Base-by-base conservation (phyloP, 306 rosid genomes). In the Lablab purpureus region DNA sequence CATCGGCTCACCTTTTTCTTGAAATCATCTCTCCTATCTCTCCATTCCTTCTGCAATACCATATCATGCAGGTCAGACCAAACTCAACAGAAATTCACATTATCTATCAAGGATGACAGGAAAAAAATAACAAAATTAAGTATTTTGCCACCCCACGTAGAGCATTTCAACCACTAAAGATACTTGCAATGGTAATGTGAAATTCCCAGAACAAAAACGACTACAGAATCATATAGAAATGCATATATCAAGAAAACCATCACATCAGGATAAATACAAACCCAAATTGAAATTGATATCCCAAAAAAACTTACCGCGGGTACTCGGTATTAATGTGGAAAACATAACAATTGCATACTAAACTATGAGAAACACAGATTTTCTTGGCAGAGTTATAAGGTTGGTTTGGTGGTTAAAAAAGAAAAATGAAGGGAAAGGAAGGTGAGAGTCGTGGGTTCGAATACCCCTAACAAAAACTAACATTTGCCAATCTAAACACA, bases 1-100 rank as follows among this genome's bases (percentile, higher is more conserved):
- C 99, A 92, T 50, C 96, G 92, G 76, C 99, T 71, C 50, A 95
- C 97, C 85, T 91, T 95, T 80, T 92, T 95, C 94, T 91, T 92
- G 96, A 95, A 95, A 3, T 91, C 99, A 32, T 95, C 99, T 87
- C 98, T 91, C 79, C 82, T 76, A 5, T 95, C 99, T 84, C 99
- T 91, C 99, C 99, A 95, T 85, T 90, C 92, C 55, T 95, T 95
- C 99, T 95, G 96, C 90, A 87, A 73, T 47, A 78, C 41, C 21
- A 71, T 10, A 80, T 8, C 74, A 55, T 47, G 46, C 8, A 9
- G 58, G 37, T 69, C 6, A 11, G 12, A 54, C 22, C 75, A 75
- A 56, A 46, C 55, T 34, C 63, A 23, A 64, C 40, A 41, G 18
- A 70, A 78, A 32, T 67, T 70, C 19, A 60, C 23, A 41, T 41